Evolutionary conservation across 2,329 filamentous ascomycete genomes (phyloP), one percentile per base, ranked within the genome.

Genomic region (Elsinoe necatrix): DNA sequence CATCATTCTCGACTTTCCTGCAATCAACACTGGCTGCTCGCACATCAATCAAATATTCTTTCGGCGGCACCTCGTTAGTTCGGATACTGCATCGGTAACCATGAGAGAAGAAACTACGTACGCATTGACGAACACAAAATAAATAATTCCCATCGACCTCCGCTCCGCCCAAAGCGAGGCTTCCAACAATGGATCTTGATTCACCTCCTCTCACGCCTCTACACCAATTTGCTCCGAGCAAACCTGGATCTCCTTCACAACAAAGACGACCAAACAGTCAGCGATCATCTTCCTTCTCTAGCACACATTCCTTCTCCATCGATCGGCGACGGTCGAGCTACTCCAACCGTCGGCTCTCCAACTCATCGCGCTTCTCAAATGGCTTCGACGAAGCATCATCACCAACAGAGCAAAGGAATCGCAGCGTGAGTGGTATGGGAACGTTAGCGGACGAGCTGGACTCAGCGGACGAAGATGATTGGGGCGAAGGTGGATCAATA

Each of bases 371-470:
- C 47, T 59, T 63, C 31, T 69, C 67, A 11, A 65, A 58, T 50
- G 60, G 57, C 50, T 55, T 68, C 9, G 70, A 71, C 59, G 72
- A 73, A 16, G 68, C 72, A 55, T 65, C 66, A 56, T 69, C 66
- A 43, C 68, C 69, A 1, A 68, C 65, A 39, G 71, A 72, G 12
- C 62, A 29, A 18, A 42, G 54, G 16, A 16, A 50, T 34, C 31
- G 69, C 67, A 8, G 67, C 52, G 73, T 71, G 47, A 81, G 81
- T 60, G 84, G 85, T 7, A 74, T 89, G 60, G 88, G 87, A 29
- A 91, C 89, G 63, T 71, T 93, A 50, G 88, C 88, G 1, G 88
- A 92, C 69, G 88, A 93, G 70, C 74, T 93, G 48, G 88, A 85
- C 1, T 86, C 87, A 65, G 83, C 84, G 3, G 82, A 80, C 42